A percentile compares a stretch with the other conserved stretches of the same genome.
phyloP scores from a whole-genome alignment of 352 stramenopile species.

The Thalassiosira oceanica region DNA sequence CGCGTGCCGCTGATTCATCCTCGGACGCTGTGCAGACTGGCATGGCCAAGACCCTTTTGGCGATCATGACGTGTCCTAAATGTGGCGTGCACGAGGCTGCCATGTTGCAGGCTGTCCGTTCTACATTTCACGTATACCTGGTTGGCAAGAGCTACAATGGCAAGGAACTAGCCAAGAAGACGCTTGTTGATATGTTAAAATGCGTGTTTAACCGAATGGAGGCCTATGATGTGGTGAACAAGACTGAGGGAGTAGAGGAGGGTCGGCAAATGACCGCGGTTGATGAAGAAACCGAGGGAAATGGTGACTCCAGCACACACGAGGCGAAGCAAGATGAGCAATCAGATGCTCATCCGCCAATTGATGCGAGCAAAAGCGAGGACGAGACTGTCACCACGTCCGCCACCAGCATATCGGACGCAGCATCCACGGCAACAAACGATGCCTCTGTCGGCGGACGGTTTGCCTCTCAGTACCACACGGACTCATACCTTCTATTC shows the following conservation, averaged over 20 bases:
- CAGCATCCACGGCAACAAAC: slow-evolving; percentile 7
- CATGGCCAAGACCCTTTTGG: slow-evolving; percentile 54
- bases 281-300: too few species aligned
- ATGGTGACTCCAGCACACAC: neutral
- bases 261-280: too few species aligned
- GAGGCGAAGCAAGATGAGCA: slow-evolving; percentile 3
- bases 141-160: slow-evolving; percentile 86
- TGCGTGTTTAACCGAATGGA: slow-evolving; percentile 97
- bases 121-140: slow-evolving; percentile 97
- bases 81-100: slow-evolving; percentile 75
- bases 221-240: slow-evolving; percentile 63
- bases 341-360: neutral
- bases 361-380: slow-evolving; percentile 7
- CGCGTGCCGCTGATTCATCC: slow-evolving; percentile 34
- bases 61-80: slow-evolving; percentile 73
- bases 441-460: slow-evolving; percentile 4
- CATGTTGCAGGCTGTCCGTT: slow-evolving; percentile 91
- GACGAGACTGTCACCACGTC: slow-evolving; percentile 20
- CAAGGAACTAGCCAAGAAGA: slow-evolving; percentile 92
- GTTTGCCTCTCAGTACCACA: slow-evolving; percentile 95
- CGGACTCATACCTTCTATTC: slow-evolving; percentile 97
- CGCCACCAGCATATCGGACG: slow-evolving; percentile 13
- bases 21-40: slow-evolving; percentile 53
- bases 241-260: slow-evolving; percentile 13
- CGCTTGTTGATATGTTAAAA: slow-evolving; percentile 94